These are phyloP conservation scores for Cytospora leucostoma DNA, from an alignment of 2,329 filamentous ascomycete species.

Conservation along the genomic window DNA sequence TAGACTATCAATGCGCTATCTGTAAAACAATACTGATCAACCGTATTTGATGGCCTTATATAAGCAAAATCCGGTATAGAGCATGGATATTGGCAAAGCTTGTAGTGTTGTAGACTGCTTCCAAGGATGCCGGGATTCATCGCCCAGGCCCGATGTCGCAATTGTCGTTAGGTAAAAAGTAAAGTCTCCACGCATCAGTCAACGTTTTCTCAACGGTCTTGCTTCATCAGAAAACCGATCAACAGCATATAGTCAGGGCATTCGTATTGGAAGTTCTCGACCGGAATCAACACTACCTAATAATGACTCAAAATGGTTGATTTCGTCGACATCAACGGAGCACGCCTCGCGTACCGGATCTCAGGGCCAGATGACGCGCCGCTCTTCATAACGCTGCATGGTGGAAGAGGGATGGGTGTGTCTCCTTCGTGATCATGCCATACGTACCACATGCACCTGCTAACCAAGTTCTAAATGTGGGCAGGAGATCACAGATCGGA, in stretches of 20 bases:
- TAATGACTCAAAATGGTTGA: slow-evolving; percentile 20
- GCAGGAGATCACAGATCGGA: slow-evolving; percentile 39
- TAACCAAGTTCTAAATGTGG: neutral
- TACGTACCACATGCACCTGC: neutral
- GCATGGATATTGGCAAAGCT: too few relatives aligned
- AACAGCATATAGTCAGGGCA: too few relatives aligned
- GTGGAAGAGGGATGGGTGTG: slow-evolving; percentile 40
- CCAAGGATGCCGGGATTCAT: neutral
- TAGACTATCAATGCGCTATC: too few relatives aligned
- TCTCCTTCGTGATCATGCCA: neutral
- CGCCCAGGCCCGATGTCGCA: neutral
- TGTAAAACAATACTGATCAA: too few relatives aligned
- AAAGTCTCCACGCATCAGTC: neutral
- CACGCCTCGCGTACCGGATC: slow-evolving; percentile 38
- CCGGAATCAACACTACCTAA: neutral
- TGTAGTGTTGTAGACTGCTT: neutral
- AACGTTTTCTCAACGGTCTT: neutral
- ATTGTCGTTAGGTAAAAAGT: neutral
- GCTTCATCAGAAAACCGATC: neutral
- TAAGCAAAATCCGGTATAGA: too few relatives aligned
- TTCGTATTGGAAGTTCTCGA: neutral
- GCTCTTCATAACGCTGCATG: slow-evolving; percentile 41
- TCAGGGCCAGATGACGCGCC: slow-evolving; percentile 36
- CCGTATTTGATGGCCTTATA: too few relatives aligned
- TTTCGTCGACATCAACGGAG: slow-evolving; percentile 39